A percentile compares a stretch with the other conserved stretches of the same genome.
These are phyloP conservation scores for Galeopsis tetrahit DNA, from an alignment of 257 asterid genomes.

Conservation along the genomic window DNA sequence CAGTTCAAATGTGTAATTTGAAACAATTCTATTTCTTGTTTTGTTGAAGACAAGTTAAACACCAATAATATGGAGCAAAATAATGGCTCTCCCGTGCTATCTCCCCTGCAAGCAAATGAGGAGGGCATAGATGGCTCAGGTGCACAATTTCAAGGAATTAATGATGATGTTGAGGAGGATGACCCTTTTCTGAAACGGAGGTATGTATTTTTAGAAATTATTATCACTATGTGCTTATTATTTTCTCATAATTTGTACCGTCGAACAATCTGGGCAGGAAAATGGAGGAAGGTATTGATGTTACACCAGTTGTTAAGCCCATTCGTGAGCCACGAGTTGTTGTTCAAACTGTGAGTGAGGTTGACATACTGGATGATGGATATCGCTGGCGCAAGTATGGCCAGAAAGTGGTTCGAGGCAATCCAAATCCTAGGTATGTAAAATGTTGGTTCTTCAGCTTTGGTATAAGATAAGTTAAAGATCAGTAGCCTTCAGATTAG, in stretches of 20 bases:
- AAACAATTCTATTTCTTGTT: constrained; percentile 32
- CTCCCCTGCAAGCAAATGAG: constrained; percentile 73
- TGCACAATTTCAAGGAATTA: constrained; percentile 54
- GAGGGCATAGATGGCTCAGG: constrained; percentile 63
- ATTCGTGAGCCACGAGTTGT: constrained; percentile 95
- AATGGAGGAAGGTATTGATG: constrained; percentile 73
- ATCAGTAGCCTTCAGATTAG: not conserved
- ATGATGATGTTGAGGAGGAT: constrained; percentile 75
- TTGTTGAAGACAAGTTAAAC: constrained; percentile 61
- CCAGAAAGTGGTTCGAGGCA: constrained; percentile 96
- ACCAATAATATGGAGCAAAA: constrained; percentile 57
- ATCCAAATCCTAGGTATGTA: constrained; percentile 93
- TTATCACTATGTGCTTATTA: constrained; percentile 12
- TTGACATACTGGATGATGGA: constrained; percentile 95
- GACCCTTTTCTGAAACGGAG: constrained; percentile 77
- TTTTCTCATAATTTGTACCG: constrained; percentile 25
- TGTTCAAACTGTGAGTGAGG: constrained; percentile 97
- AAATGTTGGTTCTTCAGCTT: constrained; percentile 13
- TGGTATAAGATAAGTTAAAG: constrained; percentile 12
- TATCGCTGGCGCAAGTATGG: constrained; percentile 99
- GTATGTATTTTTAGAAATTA: constrained; percentile 39
- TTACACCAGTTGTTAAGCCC: constrained; percentile 82
- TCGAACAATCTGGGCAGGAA: constrained; percentile 59
- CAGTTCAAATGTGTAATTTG: no score
- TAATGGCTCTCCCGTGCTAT: constrained; percentile 57